These are phyloP conservation scores for Aspergillus quadricinctus DNA, from an alignment of 2,329 filamentous ascomycete species.

Conservation along the genomic window DNA sequence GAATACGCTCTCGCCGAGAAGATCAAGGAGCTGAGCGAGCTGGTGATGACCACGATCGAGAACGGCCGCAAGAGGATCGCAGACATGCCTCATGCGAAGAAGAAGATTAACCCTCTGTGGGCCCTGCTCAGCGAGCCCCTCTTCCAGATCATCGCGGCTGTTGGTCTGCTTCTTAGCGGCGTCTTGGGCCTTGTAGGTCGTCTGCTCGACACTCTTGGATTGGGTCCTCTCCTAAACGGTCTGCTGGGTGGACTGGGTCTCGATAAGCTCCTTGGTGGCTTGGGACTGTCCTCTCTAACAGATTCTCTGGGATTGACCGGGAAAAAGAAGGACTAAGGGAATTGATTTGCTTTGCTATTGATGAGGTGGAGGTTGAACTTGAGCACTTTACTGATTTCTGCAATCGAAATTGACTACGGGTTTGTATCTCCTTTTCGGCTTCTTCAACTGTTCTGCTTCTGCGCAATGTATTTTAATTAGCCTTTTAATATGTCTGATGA, in stretches of 20 bases:
- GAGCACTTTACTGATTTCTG: not conserved
- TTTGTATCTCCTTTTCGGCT: not conserved
- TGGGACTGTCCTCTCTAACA: slow-evolving; percentile 49
- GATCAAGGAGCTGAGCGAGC: slow-evolving; percentile 78
- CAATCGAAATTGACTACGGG: not conserved
- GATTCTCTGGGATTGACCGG: slow-evolving; percentile 32
- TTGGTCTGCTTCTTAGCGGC: slow-evolving; percentile 75
- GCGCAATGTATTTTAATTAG: not conserved
- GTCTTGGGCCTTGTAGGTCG: slow-evolving; percentile 81
- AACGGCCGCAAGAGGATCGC: slow-evolving; percentile 82
- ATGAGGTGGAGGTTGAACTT: not conserved
- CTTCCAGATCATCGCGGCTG: slow-evolving; percentile 87
- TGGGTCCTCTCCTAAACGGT: slow-evolving; percentile 75
- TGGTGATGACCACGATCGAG: slow-evolving; percentile 78
- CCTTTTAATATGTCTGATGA: not conserved
- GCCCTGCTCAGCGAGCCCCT: slow-evolving; percentile 68
- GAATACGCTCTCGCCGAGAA: slow-evolving; percentile 80
- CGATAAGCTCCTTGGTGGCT: slow-evolving; percentile 45
- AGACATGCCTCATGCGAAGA: slow-evolving; percentile 91
- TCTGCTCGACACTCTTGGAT: slow-evolving; percentile 72
- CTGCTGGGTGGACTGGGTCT: slow-evolving; percentile 70
- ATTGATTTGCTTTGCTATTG: not conserved
- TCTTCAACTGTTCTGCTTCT: not conserved
- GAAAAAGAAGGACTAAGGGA: not conserved
- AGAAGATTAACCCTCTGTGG: slow-evolving; percentile 90